Percentiles rank a stretch among this genome's conserved stretches.
Conservation (phyloP, 2,329 filamentous ascomycete species). For the Calonectria pauciramosa region DNA sequence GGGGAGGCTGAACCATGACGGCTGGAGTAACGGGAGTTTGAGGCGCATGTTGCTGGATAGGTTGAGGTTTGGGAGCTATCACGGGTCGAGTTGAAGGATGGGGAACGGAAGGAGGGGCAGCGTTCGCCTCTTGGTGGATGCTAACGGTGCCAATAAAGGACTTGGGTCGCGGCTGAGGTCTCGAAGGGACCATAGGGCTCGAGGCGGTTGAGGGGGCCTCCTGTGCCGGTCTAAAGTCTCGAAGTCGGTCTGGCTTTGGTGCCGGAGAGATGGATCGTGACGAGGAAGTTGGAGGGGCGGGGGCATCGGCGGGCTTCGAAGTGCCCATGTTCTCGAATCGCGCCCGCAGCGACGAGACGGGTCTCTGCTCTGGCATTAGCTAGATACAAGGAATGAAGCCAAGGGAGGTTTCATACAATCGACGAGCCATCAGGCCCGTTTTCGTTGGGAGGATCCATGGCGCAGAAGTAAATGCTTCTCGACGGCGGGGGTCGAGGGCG, state of each 20-base stretch:
- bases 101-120: conserved; percentile 42
- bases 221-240: conserved; percentile 56
- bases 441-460: conserved; percentile 50
- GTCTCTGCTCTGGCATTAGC: conserved; percentile 68
- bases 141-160: conserved; percentile 35
- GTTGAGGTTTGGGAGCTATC: conserved; percentile 41
- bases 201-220: conserved; percentile 50
- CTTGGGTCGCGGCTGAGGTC: conserved; percentile 47
- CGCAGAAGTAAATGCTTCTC: conserved; percentile 43
- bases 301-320: conserved; percentile 39
- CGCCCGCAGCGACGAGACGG: conserved; percentile 84
- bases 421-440: conserved; percentile 82
- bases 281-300: conserved; percentile 41
- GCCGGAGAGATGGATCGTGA: conserved; percentile 54
- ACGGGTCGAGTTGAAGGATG: conserved; percentile 43
- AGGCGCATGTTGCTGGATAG: conserved; percentile 33
- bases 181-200: conserved; percentile 49
- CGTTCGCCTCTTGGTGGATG: conserved; percentile 38
- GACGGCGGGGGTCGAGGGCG: conserved; percentile 48
- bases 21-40: conserved; percentile 66
- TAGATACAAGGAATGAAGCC: neutral
- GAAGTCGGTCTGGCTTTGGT: conserved; percentile 59
- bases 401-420: conserved; percentile 66
- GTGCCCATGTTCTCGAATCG: conserved; percentile 81
- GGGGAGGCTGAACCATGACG: conserved; percentile 78